Evolutionary conservation across 2,329 filamentous ascomycete species (phyloP).

Genomic region (Scolecobasidium constrictum): DNA sequence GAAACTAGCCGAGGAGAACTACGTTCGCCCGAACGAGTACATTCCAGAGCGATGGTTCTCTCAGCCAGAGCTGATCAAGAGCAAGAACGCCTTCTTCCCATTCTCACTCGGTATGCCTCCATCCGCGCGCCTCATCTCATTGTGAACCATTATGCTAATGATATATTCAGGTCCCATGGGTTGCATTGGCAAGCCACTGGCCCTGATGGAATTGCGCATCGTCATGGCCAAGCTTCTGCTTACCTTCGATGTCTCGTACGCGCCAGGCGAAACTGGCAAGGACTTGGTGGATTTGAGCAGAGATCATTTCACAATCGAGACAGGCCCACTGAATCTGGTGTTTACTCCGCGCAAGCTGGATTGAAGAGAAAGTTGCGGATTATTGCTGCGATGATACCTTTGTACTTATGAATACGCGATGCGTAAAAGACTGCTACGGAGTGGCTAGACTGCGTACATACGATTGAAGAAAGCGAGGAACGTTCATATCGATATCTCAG

Average conservation of each 20-base stretch:
- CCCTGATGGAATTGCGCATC: slow-evolving; percentile 1
- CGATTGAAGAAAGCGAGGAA: too few relatives aligned
- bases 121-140: too few relatives aligned
- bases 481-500: too few relatives aligned
- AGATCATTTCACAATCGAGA: slow-evolving; percentile 7
- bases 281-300: slow-evolving; percentile 14
- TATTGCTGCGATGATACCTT: too few relatives aligned
- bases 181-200: slow-evolving; percentile 6
- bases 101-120: slow-evolving; percentile 3
- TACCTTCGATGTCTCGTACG: slow-evolving; percentile 1
- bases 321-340: slow-evolving; percentile 1
- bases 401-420: too few relatives aligned
- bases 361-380: not conserved
- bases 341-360: slow-evolving; percentile 1
- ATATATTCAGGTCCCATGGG: not conserved
- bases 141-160: too few relatives aligned
- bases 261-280: slow-evolving; percentile 12
- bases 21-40: slow-evolving; percentile 3
- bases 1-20: slow-evolving; percentile 7
- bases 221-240: slow-evolving; percentile 6
- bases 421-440: too few relatives aligned
- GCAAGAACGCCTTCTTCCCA: slow-evolving; percentile 7
- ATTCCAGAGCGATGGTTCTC: slow-evolving; percentile 9
- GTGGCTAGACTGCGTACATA: too few relatives aligned
- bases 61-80: slow-evolving; percentile 4